phyloP scores from a whole-genome alignment of 2,329 filamentous ascomycete species.

The Trichoderma lentiforme region DNA sequence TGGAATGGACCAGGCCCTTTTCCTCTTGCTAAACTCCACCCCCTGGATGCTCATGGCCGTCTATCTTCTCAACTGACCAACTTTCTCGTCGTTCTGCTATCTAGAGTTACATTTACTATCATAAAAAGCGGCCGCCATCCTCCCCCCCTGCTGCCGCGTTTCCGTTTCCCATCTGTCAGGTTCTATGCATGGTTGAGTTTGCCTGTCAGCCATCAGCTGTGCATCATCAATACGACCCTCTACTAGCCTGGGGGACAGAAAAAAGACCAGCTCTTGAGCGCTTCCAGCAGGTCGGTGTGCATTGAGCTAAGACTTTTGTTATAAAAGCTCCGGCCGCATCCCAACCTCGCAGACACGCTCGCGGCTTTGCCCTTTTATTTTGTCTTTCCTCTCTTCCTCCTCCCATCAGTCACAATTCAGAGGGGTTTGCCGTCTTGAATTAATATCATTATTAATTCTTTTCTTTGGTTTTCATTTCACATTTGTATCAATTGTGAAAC shows the following conservation, averaged over 20 bases:
- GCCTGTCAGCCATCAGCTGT: conserved; percentile 6
- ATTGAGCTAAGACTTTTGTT: neutral
- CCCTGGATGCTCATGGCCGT: neutral
- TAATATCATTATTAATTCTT: neutral
- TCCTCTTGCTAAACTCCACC: neutral
- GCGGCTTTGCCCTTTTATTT: neutral
- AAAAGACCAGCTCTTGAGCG: neutral
- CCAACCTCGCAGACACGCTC: neutral
- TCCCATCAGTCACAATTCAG: neutral
- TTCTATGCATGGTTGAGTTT: neutral
- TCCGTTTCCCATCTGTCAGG: conserved; percentile 1
- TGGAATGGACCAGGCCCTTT: neutral
- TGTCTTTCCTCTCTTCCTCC: neutral
- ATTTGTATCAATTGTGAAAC: neutral
- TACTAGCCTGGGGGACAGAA: neutral
- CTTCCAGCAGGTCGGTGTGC: conserved; percentile 5
- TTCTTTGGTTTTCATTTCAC: neutral
- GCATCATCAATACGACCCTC: neutral
- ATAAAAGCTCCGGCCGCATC: conserved; percentile 7
- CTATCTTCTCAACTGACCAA: neutral
- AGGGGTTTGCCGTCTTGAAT: neutral
- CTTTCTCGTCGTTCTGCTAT: neutral
- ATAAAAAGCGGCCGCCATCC: conserved; percentile 8
- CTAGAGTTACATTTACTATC: conserved; percentile 3
- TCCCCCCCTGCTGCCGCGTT: conserved; percentile 5